Conservation (phyloP, 2,329 filamentous ascomycete species). For the Calonectria pseudoreteaudii region DNA sequence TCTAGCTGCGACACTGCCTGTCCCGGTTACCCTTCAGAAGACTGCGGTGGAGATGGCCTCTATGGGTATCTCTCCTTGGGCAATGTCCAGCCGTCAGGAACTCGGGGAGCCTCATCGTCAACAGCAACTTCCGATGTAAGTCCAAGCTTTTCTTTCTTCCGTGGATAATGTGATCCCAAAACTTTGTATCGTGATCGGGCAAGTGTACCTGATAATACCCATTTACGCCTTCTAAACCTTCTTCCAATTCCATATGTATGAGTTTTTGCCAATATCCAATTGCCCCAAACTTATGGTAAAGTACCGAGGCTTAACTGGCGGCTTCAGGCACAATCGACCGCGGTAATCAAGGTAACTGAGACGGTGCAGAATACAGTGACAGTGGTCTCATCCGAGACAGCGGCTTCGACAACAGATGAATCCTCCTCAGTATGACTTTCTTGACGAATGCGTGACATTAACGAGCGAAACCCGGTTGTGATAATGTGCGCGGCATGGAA, state of each 20-base stretch:
- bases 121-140: constrained; percentile 44
- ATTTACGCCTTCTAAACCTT: constrained; percentile 21
- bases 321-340: constrained; percentile 44
- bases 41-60: constrained; percentile 71
- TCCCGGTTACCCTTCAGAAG: constrained; percentile 75
- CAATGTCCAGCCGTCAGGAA: constrained; percentile 66
- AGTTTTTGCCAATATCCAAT: constrained; percentile 16
- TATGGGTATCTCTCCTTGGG: constrained; percentile 75
- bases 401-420: constrained; percentile 44
- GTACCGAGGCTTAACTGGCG: constrained; percentile 44
- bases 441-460: constrained; percentile 27
- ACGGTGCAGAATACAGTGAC: constrained; percentile 50
- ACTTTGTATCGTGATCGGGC: constrained; percentile 34
- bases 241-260: constrained; percentile 21
- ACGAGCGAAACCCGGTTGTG: constrained; percentile 33
- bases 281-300: constrained; percentile 35
- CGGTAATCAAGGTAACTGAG: constrained; percentile 49
- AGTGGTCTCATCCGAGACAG: constrained; percentile 36
- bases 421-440: constrained; percentile 53
- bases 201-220: constrained; percentile 35
- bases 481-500: constrained; percentile 11
- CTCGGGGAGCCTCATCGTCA: constrained; percentile 47
- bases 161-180: constrained; percentile 32
- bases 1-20: constrained; percentile 68
- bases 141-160: constrained; percentile 30